These are phyloP conservation scores for Leccinum pachyderme DNA, from an alignment of 1,284 basidiomycete genomes.

Conservation along the genomic window DNA sequence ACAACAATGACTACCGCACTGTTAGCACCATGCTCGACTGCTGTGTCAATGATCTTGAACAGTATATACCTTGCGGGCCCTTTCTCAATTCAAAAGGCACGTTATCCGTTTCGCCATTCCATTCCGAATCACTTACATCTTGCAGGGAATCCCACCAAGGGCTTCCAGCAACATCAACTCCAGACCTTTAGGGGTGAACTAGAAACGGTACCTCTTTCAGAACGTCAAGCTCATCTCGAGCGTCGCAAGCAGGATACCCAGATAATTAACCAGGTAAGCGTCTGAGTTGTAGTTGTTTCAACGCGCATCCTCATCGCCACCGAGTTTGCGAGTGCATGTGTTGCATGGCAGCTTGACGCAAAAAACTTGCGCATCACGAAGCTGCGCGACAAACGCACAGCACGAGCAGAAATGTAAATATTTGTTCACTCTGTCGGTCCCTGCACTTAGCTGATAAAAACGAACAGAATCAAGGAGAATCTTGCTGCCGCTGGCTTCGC, in stretches of 20 bases:
- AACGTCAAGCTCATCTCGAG: constrained; percentile 25
- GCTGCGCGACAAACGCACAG: constrained; percentile 25
- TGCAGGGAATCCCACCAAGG: constrained; percentile 23
- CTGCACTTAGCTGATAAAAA: constrained; percentile 12
- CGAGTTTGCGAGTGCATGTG: constrained; percentile 26
- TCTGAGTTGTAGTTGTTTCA: not conserved
- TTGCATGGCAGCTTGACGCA: constrained; percentile 25
- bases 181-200: constrained; percentile 21
- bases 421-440: constrained; percentile 9
- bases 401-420: constrained; percentile 29
- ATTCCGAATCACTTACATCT: constrained; percentile 6
- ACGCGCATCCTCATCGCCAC: constrained; percentile 6
- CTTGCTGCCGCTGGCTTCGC: constrained; percentile 21
- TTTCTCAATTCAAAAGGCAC: constrained; percentile 25
- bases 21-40: constrained; percentile 15
- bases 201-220: constrained; percentile 7
- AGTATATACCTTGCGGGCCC: constrained; percentile 29
- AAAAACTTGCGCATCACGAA: constrained; percentile 20
- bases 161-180: constrained; percentile 24
- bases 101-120: not conserved
- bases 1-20: constrained; percentile 7
- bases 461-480: constrained; percentile 16
- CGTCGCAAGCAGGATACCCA: constrained; percentile 13
- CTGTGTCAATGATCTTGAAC: constrained; percentile 13
- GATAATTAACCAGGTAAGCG: constrained; percentile 12